phyloP scores from a whole-genome alignment of 2,329 filamentous ascomycete genomes.

The Scedosporium apiospermum region DNA sequence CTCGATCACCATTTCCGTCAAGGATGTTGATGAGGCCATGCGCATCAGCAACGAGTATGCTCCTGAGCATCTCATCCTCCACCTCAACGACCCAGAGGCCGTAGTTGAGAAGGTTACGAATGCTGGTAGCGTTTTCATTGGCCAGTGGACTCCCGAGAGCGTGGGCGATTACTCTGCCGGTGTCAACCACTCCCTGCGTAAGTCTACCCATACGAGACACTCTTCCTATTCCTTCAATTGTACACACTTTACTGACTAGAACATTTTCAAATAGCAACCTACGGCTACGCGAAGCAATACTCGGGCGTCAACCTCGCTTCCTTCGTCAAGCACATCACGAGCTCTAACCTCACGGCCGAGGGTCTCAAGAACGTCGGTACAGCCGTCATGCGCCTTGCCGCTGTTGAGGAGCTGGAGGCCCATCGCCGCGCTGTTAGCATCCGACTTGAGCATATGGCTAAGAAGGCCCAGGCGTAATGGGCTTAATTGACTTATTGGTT shows the following conservation, averaged over 20 bases:
- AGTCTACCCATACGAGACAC: constrained; percentile 31
- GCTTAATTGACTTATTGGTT: constrained; percentile 1
- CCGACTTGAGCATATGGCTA: constrained; percentile 47
- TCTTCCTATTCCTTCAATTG: neutral
- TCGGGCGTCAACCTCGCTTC: constrained; percentile 93
- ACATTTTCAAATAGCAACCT: constrained; percentile 57
- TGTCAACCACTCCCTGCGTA: constrained; percentile 95
- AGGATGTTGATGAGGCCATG: constrained; percentile 64
- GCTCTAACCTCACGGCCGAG: constrained; percentile 77
- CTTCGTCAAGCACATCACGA: constrained; percentile 97
- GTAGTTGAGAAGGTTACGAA: constrained; percentile 77
- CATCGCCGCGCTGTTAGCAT: constrained; percentile 87
- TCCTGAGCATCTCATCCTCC: constrained; percentile 91
- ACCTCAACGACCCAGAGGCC: constrained; percentile 66
- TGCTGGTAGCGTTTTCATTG: constrained; percentile 92
- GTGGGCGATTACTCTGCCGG: constrained; percentile 97
- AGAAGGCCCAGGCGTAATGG: constrained; percentile 1
- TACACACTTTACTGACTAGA: constrained; percentile 10
- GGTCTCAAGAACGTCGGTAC: constrained; percentile 76
- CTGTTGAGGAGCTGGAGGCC: constrained; percentile 89
- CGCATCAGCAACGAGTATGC: constrained; percentile 86
- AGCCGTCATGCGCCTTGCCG: constrained; percentile 90
- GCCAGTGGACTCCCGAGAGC: constrained; percentile 93
- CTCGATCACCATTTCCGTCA: constrained; percentile 76
- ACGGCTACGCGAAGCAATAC: constrained; percentile 97